Percentiles rank a stretch among this genome's conserved stretches.
phyloP scores from a whole-genome alignment of 768 basidiomycete genomes.

The Daedalea quercina region DNA sequence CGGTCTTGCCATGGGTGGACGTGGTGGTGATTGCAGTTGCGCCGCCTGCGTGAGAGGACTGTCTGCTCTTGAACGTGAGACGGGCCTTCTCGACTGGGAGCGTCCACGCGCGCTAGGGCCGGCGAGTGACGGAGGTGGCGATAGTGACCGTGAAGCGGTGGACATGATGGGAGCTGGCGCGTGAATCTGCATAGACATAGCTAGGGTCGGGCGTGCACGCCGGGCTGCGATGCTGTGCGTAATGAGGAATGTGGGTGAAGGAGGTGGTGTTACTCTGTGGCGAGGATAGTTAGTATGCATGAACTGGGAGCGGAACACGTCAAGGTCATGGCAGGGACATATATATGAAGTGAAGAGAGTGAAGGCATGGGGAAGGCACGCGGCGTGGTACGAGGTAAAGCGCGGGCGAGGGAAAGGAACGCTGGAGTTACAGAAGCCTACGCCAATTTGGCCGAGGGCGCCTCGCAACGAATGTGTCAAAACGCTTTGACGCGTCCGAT shows the following conservation, averaged over 20 bases:
- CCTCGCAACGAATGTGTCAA: constrained; percentile 2
- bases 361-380: neutral
- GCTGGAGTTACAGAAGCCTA: neutral
- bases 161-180: constrained; percentile 23
- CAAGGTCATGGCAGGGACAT: neutral
- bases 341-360: constrained; percentile 12
- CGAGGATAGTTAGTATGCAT: constrained; percentile 1
- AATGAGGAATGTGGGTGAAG: constrained; percentile 13
- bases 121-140: constrained; percentile 8
- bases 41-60: constrained; percentile 20
- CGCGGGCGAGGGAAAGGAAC: neutral
- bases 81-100: constrained; percentile 16
- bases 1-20: constrained; percentile 29
- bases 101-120: constrained; percentile 9
- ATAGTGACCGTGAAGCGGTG: constrained; percentile 9
- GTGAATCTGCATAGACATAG: constrained; percentile 31
- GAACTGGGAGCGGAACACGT: constrained; percentile 1
- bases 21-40: constrained; percentile 11
- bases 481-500: constrained; percentile 3
- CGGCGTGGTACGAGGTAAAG: neutral
- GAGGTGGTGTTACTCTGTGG: constrained; percentile 11
- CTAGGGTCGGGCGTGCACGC: constrained; percentile 27
- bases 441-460: neutral
- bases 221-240: constrained; percentile 16
- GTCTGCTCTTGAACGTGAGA: constrained; percentile 16